Base-by-base conservation (phyloP, 768 basidiomycete species). In the Galerina marginata region DNA sequence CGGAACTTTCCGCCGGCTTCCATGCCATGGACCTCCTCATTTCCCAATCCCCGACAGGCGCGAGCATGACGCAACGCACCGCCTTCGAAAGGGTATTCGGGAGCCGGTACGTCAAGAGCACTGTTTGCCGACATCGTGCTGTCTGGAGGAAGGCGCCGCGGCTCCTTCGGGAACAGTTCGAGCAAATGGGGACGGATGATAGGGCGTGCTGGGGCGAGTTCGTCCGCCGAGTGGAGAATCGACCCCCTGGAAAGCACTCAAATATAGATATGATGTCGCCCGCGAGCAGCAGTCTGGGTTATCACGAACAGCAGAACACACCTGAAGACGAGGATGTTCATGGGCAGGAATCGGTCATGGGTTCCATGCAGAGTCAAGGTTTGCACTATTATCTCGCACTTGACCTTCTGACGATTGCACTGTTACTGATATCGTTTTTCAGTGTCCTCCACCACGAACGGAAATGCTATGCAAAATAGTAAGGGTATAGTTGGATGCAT, bases 21-120 rank as follows among this genome's bases (percentile, higher is more conserved):
- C 79, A 77, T 39, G 73, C 81, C 42, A 81, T 82, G 80, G 81
- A 81, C 69, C 67, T 58, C 43, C 80, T 73, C 63, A 77, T 71
- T 36, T 71, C 75, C 0, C 75, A 75, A 36, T 73, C 75, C 9
- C 73, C 77, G 4, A 66, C 71, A 7, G 71, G 75, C 42, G 74
- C 81, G 11, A 75, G 76, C 38, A 77, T 85, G 65, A 89, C 86
- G 3, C 89, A 90, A 65, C 83, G 83, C n/a, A 75, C 75, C 1
- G 87, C 88, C 6, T 90, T 90, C 58, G 86, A 89, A 69, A 84
- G 85, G 44, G 84, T 89, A 40, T 91, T 91, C 71, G 85, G 86
- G 37, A 85, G 82, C 64, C 79, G 87, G 33, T 90, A 90, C 67
- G 87, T 90, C 37, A 90, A 90, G 73, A 86, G 85, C 67, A 90